A percentile compares a stretch with the other conserved stretches of the same genome.
Conservation (phyloP, 306 rosid genomes). For the Hippophae gyantsensis region DNA sequence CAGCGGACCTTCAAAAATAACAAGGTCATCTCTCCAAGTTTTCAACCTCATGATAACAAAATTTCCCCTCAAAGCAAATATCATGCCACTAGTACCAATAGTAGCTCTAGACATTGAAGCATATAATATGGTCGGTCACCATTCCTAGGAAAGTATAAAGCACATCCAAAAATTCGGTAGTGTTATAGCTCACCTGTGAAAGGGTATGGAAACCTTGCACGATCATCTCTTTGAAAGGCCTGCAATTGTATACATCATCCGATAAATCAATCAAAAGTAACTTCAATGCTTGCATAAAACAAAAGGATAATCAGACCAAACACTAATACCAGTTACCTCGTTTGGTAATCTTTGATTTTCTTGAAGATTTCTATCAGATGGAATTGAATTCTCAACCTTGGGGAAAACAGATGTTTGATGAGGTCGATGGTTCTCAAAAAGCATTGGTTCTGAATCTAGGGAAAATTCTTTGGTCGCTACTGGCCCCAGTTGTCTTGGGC, state of each 20-base stretch:
- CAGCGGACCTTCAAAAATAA: background rate
- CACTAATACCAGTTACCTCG: conserved; percentile 46
- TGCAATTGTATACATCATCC: conserved; percentile 29
- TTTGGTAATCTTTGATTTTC: conserved; percentile 66
- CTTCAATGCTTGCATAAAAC: conserved; percentile 1
- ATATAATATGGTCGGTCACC: background rate
- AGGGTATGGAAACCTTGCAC: conserved; percentile 52
- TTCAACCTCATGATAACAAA: no score
- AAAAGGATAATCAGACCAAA: conserved; percentile 19
- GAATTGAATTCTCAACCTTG: conserved; percentile 56
- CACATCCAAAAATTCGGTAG: conserved; percentile 14
- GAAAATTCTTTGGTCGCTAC: conserved; percentile 62
- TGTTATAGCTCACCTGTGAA: conserved; percentile 53
- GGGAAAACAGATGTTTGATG: conserved; percentile 62
- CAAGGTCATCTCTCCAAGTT: no score
- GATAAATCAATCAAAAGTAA: conserved; percentile 15
- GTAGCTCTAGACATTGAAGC: background rate
- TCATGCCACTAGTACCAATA: background rate
- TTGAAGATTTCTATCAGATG: conserved; percentile 63
- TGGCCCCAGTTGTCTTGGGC: conserved; percentile 55
- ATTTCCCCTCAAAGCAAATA: background rate
- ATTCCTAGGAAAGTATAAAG: background rate
- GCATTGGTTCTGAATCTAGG: conserved; percentile 57
- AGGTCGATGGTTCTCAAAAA: conserved; percentile 63
- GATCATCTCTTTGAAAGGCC: conserved; percentile 85